Evolutionary conservation across 306 rosid species (phyloP), one percentile per base, ranked within the genome.

Genomic region (Malus sylvestris): DNA sequence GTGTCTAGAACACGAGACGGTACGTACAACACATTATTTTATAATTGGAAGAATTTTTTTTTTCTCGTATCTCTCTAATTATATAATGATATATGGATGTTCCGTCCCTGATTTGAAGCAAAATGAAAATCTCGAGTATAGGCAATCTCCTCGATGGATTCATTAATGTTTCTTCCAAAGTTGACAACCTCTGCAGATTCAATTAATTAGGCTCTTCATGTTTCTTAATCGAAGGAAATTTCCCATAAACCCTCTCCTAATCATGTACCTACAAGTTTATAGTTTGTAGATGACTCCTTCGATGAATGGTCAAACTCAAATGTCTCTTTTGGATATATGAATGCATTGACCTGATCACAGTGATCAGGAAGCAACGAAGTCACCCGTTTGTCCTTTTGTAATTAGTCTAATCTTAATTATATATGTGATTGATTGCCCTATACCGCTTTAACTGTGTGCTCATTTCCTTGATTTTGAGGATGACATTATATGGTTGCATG

Each of bases 71-170:
- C 40, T 35, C 8, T 35, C 2, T 2, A 35, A 35, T 35, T 35
- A 35, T 35, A 6, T 35, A 6, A 35, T 6, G 40, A 35, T 35
- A 6, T 35, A 2, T 35, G 40, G 40, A 1, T 35, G 40, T 35
- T 35, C 40, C 8, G 0, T 6, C 8, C 38, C 8, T 6, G 40
- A 35, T 35, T 35, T 35, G 8, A 35, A 35, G 8, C 40, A 35
- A 7, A 5, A 0, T 33, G 38, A 33, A 33, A 33, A 33, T 33
- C 7, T 35, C 8, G 40, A 35, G 8, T 1, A 35, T 2, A 42
- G 70, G 25, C 70, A 66, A 66, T 19, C 70, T 19, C 70, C 70
- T 66, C 70, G 70, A 35, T 66, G 70, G 49, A 20, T 30, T 74
- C 61, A 62, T 49, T 44, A 7, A 61, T 44, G 70, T 22, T 62